Evolutionary conservation across 2,329 filamentous ascomycete species (phyloP).

Genomic region (Setomelanomma holmii): DNA sequence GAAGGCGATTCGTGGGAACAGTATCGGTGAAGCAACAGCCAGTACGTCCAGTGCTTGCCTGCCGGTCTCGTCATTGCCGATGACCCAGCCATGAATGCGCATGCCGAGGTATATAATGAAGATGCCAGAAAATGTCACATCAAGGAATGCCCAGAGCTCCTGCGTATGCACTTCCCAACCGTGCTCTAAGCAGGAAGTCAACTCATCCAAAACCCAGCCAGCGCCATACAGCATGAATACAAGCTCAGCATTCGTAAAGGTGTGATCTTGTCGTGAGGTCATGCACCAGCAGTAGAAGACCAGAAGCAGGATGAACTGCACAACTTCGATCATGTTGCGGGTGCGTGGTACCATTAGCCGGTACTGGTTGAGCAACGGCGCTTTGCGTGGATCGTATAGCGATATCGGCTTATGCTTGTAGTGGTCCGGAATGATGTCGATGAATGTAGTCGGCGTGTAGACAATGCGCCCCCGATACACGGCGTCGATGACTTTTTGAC

Average conservation of each 20-base stretch:
- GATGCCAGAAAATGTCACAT: constrained; percentile 77
- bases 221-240: constrained; percentile 76
- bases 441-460: constrained; percentile 81
- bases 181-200: constrained; percentile 78
- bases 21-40: constrained; percentile 78
- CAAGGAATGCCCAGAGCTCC: constrained; percentile 87
- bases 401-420: constrained; percentile 86
- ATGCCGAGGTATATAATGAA: constrained; percentile 73
- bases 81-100: constrained; percentile 69
- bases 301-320: constrained; percentile 75
- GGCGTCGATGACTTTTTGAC: constrained; percentile 80
- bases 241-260: constrained; percentile 66
- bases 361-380: constrained; percentile 82
- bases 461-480: constrained; percentile 83
- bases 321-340: constrained; percentile 75
- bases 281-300: constrained; percentile 75
- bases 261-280: constrained; percentile 67
- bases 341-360: constrained; percentile 82
- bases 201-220: constrained; percentile 81
- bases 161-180: constrained; percentile 83
- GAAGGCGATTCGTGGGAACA: constrained; percentile 81
- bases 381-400: constrained; percentile 77
- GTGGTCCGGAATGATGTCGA: constrained; percentile 83
- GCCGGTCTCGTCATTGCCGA: constrained; percentile 56
- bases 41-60: constrained; percentile 79